A percentile compares a stretch with the other conserved stretches of the same genome.
Conservation (phyloP, 2,329 filamentous ascomycete species). For the Hypoxylon sp. region DNA sequence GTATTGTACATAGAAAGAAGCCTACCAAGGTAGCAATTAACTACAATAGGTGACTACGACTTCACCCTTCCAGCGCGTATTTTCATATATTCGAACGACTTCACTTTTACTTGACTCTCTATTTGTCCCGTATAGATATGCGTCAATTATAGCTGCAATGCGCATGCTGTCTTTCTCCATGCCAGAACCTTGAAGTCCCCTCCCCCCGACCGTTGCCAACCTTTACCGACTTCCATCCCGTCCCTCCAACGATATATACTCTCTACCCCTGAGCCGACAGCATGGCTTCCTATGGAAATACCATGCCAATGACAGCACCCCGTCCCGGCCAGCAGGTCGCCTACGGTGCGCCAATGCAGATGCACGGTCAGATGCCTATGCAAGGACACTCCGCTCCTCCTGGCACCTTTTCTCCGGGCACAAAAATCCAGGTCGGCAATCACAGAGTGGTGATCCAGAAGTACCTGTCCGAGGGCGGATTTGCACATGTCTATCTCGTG, state of each 20-base stretch:
- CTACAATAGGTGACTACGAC: constrained; percentile 5
- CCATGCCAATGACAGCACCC: constrained; percentile 53
- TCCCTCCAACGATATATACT: constrained; percentile 33
- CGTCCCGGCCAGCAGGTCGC: constrained; percentile 59
- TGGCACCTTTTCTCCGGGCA: constrained; percentile 92
- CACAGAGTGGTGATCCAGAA: constrained; percentile 96
- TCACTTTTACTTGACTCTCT: constrained; percentile 6
- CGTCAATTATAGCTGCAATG: constrained; percentile 47
- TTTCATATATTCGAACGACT: constrained; percentile 14
- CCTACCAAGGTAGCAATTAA: constrained; percentile 2
- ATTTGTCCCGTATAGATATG: constrained; percentile 36
- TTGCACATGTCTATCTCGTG: constrained; percentile 98
- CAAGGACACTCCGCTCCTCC: constrained; percentile 67
- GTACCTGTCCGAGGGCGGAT: constrained; percentile 97
- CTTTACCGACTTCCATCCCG: constrained; percentile 42
- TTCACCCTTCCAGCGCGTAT: constrained; percentile 16
- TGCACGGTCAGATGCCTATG: constrained; percentile 52
- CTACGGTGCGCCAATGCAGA: constrained; percentile 62
- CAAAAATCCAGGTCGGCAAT: constrained; percentile 94
- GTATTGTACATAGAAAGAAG: constrained; percentile 16
- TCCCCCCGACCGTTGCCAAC: constrained; percentile 43
- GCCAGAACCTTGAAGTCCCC: constrained; percentile 45
- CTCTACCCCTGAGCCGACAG: constrained; percentile 10
- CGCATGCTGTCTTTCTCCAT: constrained; percentile 48
- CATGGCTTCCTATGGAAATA: constrained; percentile 53